phyloP scores from a whole-genome alignment of 352 stramenopile genomes.

The Globisporangium emineosum region DNA sequence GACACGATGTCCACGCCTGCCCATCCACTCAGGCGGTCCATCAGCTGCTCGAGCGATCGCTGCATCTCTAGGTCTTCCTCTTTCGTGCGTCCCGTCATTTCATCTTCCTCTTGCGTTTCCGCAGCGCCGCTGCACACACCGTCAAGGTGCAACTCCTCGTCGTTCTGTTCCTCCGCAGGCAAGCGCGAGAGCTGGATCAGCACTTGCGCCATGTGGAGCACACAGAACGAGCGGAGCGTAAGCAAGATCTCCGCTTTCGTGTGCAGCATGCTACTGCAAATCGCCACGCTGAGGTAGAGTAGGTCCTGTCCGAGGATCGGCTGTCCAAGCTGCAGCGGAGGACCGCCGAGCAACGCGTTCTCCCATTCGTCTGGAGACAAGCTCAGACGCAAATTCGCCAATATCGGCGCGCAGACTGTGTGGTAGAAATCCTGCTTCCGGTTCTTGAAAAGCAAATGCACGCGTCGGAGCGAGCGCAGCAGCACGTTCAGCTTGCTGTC shows the following conservation, averaged over 20 bases:
- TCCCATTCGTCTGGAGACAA: constrained; percentile 48
- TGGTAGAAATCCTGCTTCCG: constrained; percentile 47
- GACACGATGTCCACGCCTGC: constrained; percentile 39
- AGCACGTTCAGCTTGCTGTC: constrained; percentile 77
- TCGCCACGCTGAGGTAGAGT: constrained; percentile 67
- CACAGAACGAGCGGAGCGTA: constrained; percentile 72
- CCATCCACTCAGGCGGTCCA: constrained; percentile 38
- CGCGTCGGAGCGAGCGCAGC: constrained; percentile 50
- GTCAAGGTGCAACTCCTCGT: constrained; percentile 25
- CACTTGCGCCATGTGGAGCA: constrained; percentile 78
- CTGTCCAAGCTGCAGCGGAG: constrained; percentile 50
- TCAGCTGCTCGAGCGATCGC: constrained; percentile 45
- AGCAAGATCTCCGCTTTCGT: constrained; percentile 78
- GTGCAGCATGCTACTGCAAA: constrained; percentile 76
- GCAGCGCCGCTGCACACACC: constrained; percentile 12
- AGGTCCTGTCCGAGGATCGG: constrained; percentile 74
- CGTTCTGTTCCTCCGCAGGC: constrained; percentile 54
- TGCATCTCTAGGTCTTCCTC: constrained; percentile 36
- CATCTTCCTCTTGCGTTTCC: constrained; percentile 10
- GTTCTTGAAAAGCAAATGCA: constrained; percentile 58
- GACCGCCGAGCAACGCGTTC: constrained; percentile 36
- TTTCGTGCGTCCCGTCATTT: constrained; percentile 22
- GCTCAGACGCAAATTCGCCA: constrained; percentile 41
- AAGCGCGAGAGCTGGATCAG: constrained; percentile 60
- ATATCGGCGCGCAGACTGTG: constrained; percentile 47